Base-by-base conservation (phyloP, 805 yeast species). In the Ogataea populi-albae region DNA sequence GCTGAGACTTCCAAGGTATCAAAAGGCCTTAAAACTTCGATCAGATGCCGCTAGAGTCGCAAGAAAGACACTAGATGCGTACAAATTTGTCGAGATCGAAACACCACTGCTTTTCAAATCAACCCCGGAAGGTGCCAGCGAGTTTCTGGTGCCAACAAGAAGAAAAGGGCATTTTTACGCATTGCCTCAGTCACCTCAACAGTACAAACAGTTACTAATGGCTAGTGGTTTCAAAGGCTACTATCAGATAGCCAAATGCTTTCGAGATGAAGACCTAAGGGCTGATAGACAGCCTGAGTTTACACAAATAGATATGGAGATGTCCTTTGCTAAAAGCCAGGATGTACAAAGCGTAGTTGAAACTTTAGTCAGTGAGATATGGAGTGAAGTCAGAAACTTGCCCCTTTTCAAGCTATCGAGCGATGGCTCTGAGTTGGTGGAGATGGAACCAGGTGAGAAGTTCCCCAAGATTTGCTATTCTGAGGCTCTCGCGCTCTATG, bases 71-170 rank as follows among this genome's bases (percentile, higher is more conserved):
- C 52, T 72, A 17, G 68, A 68, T 26, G 36, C 49, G 0, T 48
- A 60, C 14, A 62, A 62, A 1, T 93, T 93, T 57, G 73, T 75
- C 0, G 98, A 93, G 54, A 71, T 93, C 19, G 98, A 91, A 56
- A 93, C 98, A 0, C 98, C 98, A 1, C 58, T 91, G 5, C 63
- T 93, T 19, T 93, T 93, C 69, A 89, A 93, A 54, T 85, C 96
- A 2, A 93, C 98, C 0, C 98, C 98, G 0, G 98, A 93, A 60
- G 98, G 98, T 11, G 98, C 98, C 1, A 70, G 95, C 24, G 99
- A 93, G 61, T 93, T 91, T 57, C 61, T 93, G 31, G 97, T 93
- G 0, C 98, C 98, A 1, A 86, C 97, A 0, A 71, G 98, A 46
- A 64, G 72, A 11, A 61, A 62, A 3, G 62, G 67, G 18, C 53